Base-by-base conservation (phyloP, 257 asterid genomes). In the Scutellaria minor region DNA sequence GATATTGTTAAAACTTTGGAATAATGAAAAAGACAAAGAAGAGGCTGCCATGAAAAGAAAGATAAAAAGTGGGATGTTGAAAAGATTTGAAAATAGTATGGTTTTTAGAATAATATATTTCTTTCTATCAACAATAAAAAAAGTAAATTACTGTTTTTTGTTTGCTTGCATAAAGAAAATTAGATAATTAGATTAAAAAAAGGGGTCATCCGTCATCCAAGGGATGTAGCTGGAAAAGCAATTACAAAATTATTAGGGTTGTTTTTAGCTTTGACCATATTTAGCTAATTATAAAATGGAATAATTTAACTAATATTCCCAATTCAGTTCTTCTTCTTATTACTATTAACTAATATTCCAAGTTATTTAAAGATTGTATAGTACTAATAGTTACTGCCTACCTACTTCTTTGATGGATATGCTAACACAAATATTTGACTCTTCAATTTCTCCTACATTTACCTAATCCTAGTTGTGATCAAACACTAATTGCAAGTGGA, bases 31-130 rank as follows among this genome's bases (percentile, higher is more conserved):
- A 24, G 76, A 76, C 71, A 69, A 52, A 61, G 2, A 37, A 3
- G 75, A 20, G 79, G 79, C 79, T 67, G 69, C 70, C 20, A 40
- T 24, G 47, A 59, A 58, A 57, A 37, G 22, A 7, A 18, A 37
- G 22, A 7, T 9, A 4, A 58, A 27, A 27, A 35, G 15, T 9
- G 1, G 44, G 44, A 71, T 46, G 22, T 64, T 72, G 24, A 51
- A 52, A 13, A 72, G 13, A 37, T 13, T 31, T 9, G 37, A 31
- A 31, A 62, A 51, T 2, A 10, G 24, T 35, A 2, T n/a, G 69
- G 45, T 46, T 13, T 57, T 46, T 56, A 44, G 45, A 64, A 10
- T 11, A n/a, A 74, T 42, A 35, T 58, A 5, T 22, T 13, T 5
- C 14, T 6, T 18, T 40, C 35, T 39, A 39, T 46, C 45, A 47